A percentile compares a stretch with the other conserved stretches of the same genome.
Conservation (phyloP, 73 alveolate genomes). For the Loxodes magnus region DNA sequence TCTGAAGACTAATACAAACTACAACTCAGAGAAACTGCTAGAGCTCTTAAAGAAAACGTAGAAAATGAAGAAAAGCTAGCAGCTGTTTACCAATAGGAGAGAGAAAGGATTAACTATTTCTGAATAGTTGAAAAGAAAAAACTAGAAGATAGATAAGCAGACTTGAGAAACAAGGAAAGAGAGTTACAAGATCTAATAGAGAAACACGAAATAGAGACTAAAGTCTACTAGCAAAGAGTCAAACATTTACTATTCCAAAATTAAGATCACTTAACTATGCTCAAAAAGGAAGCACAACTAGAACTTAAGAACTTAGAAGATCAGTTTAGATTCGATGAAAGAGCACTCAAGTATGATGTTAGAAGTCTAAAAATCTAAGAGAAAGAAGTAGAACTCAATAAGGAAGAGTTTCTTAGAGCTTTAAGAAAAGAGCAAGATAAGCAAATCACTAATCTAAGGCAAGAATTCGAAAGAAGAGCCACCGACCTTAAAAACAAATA, state of each 20-base stretch:
- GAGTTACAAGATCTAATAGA: slow-evolving; percentile 87
- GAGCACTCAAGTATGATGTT: slow-evolving; percentile 89
- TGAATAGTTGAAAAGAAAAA: slow-evolving; percentile 95
- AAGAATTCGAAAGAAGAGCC: slow-evolving; percentile 86
- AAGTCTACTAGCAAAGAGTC: slow-evolving; percentile 89
- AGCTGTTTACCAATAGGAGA: slow-evolving; percentile 82
- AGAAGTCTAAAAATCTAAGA: slow-evolving; percentile 73
- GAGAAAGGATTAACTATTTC: slow-evolving; percentile 91
- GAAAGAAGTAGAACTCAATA: slow-evolving; percentile 90
- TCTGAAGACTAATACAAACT: too few relatives aligned
- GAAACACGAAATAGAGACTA: slow-evolving; percentile 83
- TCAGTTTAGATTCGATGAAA: slow-evolving; percentile 84
- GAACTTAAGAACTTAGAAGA: slow-evolving; percentile 90
- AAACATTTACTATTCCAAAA: slow-evolving; percentile 86
- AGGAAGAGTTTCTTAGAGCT: slow-evolving; percentile 83
- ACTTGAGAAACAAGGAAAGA: slow-evolving; percentile 83
- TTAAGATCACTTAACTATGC: slow-evolving; percentile 85
- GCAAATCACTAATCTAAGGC: slow-evolving; percentile 74
- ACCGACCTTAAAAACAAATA: slow-evolving; percentile 81
- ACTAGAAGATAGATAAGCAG: slow-evolving; percentile 90
- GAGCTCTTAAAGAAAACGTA: slow-evolving; percentile 67
- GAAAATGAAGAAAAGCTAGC: slow-evolving; percentile 83
- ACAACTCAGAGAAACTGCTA: too few relatives aligned
- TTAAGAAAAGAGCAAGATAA: slow-evolving; percentile 82
- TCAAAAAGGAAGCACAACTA: slow-evolving; percentile 84